These are phyloP conservation scores for Hagleromyces aurorensis DNA, from an alignment of 805 yeast species.

Conservation along the genomic window DNA sequence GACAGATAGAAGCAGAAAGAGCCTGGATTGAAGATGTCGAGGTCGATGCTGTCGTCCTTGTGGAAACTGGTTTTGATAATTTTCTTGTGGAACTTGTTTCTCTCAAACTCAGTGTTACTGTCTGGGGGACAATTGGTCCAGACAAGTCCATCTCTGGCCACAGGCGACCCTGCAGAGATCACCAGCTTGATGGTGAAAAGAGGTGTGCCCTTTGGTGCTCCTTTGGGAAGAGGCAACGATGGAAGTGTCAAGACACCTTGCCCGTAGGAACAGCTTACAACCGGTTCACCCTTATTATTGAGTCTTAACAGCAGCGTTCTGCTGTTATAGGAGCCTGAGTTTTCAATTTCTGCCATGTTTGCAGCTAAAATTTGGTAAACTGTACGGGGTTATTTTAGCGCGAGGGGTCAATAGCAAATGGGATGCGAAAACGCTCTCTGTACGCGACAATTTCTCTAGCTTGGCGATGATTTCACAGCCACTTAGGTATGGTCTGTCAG, in stretches of 20 bases:
- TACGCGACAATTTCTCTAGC: too few species aligned
- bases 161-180: constrained; percentile 67
- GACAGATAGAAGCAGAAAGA: constrained; percentile 67
- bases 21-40: constrained; percentile 67
- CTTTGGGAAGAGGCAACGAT: constrained; percentile 32
- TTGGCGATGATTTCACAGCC: too few species aligned
- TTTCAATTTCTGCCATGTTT: too few species aligned
- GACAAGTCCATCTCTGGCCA: constrained; percentile 62
- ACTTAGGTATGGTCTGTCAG: too few species aligned
- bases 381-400: too few species aligned
- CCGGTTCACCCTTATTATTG: constrained; percentile 32
- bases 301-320: constrained; percentile 31
- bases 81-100: constrained; percentile 47
- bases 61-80: constrained; percentile 52
- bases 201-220: constrained; percentile 34
- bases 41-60: constrained; percentile 50
- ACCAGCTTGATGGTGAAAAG: constrained; percentile 48
- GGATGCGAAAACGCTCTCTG: too few species aligned
- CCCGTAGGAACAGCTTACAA: constrained; percentile 25
- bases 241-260: constrained; percentile 36
- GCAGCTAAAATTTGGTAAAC: too few species aligned
- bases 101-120: constrained; percentile 38
- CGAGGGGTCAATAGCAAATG: too few species aligned
- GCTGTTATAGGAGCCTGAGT: too few species aligned
- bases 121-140: constrained; percentile 65